Percentiles rank a stretch among this genome's conserved stretches.
Evolutionary conservation across 805 yeast genomes (phyloP).

Genomic region (Torulaspora delbrueckii): DNA sequence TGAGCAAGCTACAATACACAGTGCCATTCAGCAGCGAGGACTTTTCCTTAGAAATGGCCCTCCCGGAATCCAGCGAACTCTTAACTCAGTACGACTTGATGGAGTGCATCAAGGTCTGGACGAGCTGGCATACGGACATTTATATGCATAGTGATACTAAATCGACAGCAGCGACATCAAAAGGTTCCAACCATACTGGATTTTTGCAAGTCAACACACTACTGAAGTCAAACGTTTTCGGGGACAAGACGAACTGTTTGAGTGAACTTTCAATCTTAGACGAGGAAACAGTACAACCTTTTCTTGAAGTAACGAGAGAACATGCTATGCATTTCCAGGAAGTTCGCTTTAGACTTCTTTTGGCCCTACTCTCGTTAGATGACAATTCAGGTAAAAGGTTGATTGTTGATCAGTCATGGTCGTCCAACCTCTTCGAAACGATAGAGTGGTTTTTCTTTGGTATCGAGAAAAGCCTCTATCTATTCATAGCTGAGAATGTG

Average conservation of each 20-base stretch:
- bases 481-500: conserved; percentile 15
- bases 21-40: conserved; percentile 11
- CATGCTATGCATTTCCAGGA: conserved; percentile 37
- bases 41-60: conserved; percentile 7
- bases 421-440: conserved; percentile 32
- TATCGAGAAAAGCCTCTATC: conserved; percentile 27
- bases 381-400: conserved; percentile 25
- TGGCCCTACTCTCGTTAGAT: conserved; percentile 17
- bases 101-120: conserved; percentile 37
- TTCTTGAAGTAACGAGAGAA: conserved; percentile 29
- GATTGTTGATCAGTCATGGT: conserved; percentile 40
- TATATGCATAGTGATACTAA: conserved; percentile 22
- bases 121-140: conserved; percentile 32
- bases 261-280: conserved; percentile 17
- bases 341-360: conserved; percentile 34
- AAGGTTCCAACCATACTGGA: conserved; percentile 15
- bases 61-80: background rate
- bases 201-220: conserved; percentile 29
- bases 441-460: conserved; percentile 33
- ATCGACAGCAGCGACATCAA: conserved; percentile 1
- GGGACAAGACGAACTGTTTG: conserved; percentile 17
- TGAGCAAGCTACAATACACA: conserved; percentile 7
- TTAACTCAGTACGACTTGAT: conserved; percentile 29
- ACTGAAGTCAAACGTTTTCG: conserved; percentile 30
- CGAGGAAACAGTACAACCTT: conserved; percentile 15